These are phyloP conservation scores for Sherardia arvensis DNA, from an alignment of 257 asterid genomes.

Conservation along the genomic window DNA sequence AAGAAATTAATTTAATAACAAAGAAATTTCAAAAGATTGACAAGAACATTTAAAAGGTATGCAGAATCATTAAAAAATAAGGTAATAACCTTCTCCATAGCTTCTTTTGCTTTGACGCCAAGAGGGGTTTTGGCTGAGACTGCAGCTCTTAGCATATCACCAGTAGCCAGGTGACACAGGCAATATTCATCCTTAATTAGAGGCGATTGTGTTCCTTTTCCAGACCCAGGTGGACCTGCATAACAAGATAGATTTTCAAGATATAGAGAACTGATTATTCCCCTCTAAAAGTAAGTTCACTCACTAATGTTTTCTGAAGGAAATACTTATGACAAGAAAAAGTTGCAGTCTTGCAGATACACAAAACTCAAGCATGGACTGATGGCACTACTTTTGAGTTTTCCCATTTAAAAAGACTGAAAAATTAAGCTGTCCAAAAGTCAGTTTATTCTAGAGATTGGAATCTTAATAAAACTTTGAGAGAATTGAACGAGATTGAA, in stretches of 20 bases:
- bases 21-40: conserved; percentile 5
- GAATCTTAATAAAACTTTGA: not conserved
- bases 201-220: conserved; percentile 95
- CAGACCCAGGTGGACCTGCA: conserved; percentile 94
- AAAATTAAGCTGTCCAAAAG: not conserved
- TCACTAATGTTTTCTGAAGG: not conserved
- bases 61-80: not conserved
- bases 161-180: conserved; percentile 92
- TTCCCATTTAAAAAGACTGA: too few relatives aligned
- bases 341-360: too few relatives aligned
- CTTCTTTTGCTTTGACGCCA: conserved; percentile 82
- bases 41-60: not conserved
- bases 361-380: too few relatives aligned
- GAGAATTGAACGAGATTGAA: not conserved
- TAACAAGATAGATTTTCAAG: not conserved
- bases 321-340: too few relatives aligned
- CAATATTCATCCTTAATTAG: conserved; percentile 81
- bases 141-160: conserved; percentile 96
- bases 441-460: not conserved
- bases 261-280: not conserved
- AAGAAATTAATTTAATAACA: conserved; percentile 3
- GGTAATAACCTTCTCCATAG: conserved; percentile 71
- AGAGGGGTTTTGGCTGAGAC: conserved; percentile 92
- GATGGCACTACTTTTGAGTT: too few relatives aligned
- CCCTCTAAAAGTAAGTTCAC: not conserved